Evolutionary conservation across 129 eudicot species (phyloP).

Genomic region (Ambrosia trifida): DNA sequence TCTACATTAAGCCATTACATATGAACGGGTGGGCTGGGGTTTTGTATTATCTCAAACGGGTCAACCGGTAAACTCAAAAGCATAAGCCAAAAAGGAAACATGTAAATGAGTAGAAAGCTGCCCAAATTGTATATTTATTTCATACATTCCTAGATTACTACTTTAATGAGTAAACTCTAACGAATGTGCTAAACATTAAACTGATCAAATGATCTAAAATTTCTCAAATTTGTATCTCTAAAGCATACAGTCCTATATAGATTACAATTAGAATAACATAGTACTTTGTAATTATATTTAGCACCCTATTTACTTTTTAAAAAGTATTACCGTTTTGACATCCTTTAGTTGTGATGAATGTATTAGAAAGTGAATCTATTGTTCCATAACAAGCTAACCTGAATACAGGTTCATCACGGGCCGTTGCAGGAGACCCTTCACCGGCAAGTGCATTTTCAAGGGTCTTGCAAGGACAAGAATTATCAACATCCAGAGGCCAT

Average conservation of each 20-base stretch:
- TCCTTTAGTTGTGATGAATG: neutral
- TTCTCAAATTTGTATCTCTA: neutral
- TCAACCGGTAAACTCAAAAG: neutral
- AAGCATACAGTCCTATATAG: neutral
- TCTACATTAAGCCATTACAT: neutral
- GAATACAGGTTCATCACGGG: conserved; percentile 57
- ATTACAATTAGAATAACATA: neutral
- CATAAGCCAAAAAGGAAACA: neutral
- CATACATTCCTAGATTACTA: neutral
- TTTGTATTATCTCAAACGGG: neutral
- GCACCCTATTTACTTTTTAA: neutral
- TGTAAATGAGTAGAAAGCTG: neutral
- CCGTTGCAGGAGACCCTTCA: conserved; percentile 56
- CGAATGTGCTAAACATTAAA: neutral
- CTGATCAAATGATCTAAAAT: neutral
- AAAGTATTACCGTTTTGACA: neutral
- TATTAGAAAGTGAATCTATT: neutral
- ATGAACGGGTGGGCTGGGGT: neutral
- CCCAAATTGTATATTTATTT: neutral
- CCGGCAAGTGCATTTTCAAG: conserved; percentile 68
- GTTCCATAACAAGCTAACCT: neutral
- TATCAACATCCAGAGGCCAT: conserved; percentile 52
- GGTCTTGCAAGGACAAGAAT: conserved; percentile 81
- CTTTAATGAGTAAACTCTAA: neutral
- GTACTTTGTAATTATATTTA: neutral